A percentile compares a stretch with the other conserved stretches of the same genome.
phyloP scores from a whole-genome alignment of 108 stramenopile species.

The Pseudonitzschia delicatissima region DNA sequence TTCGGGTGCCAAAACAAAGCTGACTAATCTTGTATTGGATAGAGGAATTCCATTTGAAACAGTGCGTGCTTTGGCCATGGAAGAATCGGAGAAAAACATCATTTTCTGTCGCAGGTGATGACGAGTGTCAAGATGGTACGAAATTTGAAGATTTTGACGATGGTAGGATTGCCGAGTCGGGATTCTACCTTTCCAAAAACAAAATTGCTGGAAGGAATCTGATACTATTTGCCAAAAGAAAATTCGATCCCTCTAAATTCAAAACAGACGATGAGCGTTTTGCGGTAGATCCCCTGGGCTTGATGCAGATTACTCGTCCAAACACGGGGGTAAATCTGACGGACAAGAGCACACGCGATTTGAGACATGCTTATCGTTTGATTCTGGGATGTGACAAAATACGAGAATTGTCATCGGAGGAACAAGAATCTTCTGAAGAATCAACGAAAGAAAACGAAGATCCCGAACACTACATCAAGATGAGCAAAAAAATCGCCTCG shows the following conservation, averaged over 20 bases:
- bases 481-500: conserved; percentile 8
- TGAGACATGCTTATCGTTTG: conserved; percentile 38
- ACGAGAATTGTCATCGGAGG: no score
- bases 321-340: conserved; percentile 53
- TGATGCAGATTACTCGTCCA: conserved; percentile 53
- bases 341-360: conserved; percentile 46
- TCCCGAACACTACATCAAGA: background rate
- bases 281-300: conserved; percentile 36
- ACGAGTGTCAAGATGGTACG: no score
- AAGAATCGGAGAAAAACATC: conserved; percentile 14
- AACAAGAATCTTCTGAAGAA: background rate
- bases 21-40: conserved; percentile 47
- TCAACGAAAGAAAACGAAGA: background rate
- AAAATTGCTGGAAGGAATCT: conserved; percentile 44
- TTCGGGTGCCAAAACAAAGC: conserved; percentile 47
- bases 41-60: conserved; percentile 44
- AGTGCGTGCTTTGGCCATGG: conserved; percentile 18
- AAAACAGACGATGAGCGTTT: conserved; percentile 20
- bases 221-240: conserved; percentile 46
- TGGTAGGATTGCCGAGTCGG: conserved; percentile 33
- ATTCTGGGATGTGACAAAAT: conserved; percentile 1
- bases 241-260: conserved; percentile 21
- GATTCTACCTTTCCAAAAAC: conserved; percentile 43
- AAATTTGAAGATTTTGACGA: no score
- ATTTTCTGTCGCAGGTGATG: no score